phyloP scores from a whole-genome alignment of 441 rosid genomes.

The Bruguiera hainesii region DNA sequence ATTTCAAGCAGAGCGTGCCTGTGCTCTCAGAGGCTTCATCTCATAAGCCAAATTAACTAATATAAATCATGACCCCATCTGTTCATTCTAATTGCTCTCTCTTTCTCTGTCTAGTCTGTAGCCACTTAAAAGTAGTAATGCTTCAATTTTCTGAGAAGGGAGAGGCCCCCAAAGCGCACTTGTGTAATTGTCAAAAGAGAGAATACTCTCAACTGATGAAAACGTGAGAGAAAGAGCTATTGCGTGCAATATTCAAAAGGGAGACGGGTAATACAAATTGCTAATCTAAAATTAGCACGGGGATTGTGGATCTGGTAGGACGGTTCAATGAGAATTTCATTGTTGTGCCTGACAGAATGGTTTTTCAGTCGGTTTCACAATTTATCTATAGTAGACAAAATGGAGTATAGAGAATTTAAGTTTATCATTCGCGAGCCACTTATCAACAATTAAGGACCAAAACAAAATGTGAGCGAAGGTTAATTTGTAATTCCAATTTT shows the following conservation, averaged over 20 bases:
- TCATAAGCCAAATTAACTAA: not conserved
- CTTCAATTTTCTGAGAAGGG: too few species aligned
- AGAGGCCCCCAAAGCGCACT: not conserved
- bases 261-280: slow-evolving; percentile 36
- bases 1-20: slow-evolving; percentile 38
- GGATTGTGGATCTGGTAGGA: too few species aligned
- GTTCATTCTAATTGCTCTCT: not conserved
- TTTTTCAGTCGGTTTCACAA: too few species aligned
- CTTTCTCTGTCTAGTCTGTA: not conserved
- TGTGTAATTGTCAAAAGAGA: slow-evolving; percentile 4
- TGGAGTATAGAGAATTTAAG: too few species aligned
- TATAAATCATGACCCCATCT: not conserved
- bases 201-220: slow-evolving; percentile 15
- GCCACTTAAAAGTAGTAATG: not conserved
- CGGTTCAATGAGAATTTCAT: too few species aligned
- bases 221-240: slow-evolving; percentile 14
- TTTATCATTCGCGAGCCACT: too few species aligned
- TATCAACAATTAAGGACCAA: too few species aligned
- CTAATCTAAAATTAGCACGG: not conserved
- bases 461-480: too few species aligned
- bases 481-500: too few species aligned
- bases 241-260: slow-evolving; percentile 20
- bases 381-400: too few species aligned
- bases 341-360: too few species aligned
- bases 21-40: slow-evolving; percentile 15